These are phyloP conservation scores for Penicillium sp. DNA, from an alignment of 2,329 filamentous ascomycete species.

Conservation along the genomic window DNA sequence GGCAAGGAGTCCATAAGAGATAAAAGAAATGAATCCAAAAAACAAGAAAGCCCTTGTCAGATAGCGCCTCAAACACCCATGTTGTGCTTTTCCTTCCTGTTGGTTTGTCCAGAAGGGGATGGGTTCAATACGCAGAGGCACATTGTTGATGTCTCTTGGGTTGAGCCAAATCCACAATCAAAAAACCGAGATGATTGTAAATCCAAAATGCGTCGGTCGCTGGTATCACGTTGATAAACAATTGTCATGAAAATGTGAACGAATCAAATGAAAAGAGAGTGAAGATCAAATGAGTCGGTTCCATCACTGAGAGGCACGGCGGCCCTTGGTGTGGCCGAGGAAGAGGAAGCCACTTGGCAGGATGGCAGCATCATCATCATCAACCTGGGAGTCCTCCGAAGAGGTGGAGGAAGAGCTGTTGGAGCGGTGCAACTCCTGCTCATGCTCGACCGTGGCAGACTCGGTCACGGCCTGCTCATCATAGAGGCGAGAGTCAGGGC, in stretches of 20 bases:
- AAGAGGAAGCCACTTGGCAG: conserved; percentile 31
- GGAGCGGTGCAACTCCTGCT: conserved; percentile 25
- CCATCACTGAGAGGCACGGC: conserved; percentile 15
- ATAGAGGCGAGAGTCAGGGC: conserved; percentile 25
- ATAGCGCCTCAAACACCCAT: conserved; percentile 21
- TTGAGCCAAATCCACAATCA: conserved; percentile 8
- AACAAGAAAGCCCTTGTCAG: conserved; percentile 11
- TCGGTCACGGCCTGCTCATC: conserved; percentile 21
- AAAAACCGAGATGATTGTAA: conserved; percentile 11
- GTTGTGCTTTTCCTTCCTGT: conserved; percentile 11
- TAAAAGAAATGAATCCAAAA: conserved; percentile 2
- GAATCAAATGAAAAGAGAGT: not conserved
- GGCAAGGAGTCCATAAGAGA: conserved; percentile 7
- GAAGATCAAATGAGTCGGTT: not conserved
- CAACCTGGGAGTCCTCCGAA: conserved; percentile 15
- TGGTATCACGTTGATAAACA: conserved; percentile 10
- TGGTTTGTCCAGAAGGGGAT: conserved; percentile 1
- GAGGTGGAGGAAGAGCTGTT: conserved; percentile 32
- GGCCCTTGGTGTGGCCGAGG: conserved; percentile 26
- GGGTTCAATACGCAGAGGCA: conserved; percentile 1
- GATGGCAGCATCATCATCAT: conserved; percentile 12
- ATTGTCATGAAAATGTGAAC: conserved; percentile 6
- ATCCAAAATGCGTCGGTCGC: conserved; percentile 18
- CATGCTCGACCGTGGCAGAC: conserved; percentile 11
- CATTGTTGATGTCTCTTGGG: conserved; percentile 1